Evolutionary conservation across 2,329 filamentous ascomycete genomes (phyloP), one percentile per base, ranked within the genome.

Genomic region (Cladosporium sp.): DNA sequence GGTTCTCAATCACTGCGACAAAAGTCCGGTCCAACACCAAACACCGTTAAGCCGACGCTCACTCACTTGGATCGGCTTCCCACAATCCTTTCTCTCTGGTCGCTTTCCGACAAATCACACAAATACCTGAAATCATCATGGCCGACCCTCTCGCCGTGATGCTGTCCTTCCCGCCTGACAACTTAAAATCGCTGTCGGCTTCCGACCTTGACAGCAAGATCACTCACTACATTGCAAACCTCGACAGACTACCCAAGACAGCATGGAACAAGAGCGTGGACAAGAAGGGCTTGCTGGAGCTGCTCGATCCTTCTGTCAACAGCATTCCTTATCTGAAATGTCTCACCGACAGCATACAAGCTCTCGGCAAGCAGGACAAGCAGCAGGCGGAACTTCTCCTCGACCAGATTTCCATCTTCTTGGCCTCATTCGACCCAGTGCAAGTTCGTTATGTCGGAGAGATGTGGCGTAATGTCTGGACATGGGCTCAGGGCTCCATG

Each of bases 321-420:
- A 82, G 82, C 17, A 77, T 88, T 61, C 76, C 82, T 8, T 88
- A 86, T 70, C 73, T 85, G 51, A 80, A 77, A 61, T 75, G 82
- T 49, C 75, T 88, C 38, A 70, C 77, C 49, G 75, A 77, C 3
- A 63, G 61, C 64, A 14, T 55, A 63, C 34, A 19, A 6, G 5
- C 60, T 51, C n/a, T 61, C 60, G 3, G 43, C 39, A 65, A 67
- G 28, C 60, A 64, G 65, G 56, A 74, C 37, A 63, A 71, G 59
- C 64, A 64, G 34, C 65, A 75, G 5, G 69, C 75, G 7, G 73
- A 76, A 7, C 67, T 74, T 39, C 66, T 82, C 7, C 66, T 84
- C 59, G 81, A 73, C 70, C 38, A 79, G 76, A 64, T 75, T 78
- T 40, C 72, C 76, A 49, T 73, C 15, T 83, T 84, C 64, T 65